These are phyloP conservation scores for Hericium coralloides DNA, from an alignment of 768 basidiomycete species.

Conservation along the genomic window DNA sequence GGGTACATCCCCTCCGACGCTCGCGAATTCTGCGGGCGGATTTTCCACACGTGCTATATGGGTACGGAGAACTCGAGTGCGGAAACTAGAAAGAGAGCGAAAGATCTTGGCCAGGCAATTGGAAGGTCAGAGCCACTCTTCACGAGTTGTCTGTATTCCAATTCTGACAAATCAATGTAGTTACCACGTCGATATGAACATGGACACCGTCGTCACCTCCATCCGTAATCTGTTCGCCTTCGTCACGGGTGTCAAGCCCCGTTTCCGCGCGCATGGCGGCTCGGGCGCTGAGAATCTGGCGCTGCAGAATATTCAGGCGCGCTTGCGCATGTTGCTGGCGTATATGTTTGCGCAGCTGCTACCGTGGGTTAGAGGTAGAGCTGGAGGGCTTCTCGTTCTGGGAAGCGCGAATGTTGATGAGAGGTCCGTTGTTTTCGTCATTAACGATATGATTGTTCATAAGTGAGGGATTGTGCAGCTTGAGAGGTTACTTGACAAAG, in stretches of 20 bases:
- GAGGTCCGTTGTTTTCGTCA: slow-evolving; percentile 39
- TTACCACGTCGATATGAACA: slow-evolving; percentile 92
- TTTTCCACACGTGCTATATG: slow-evolving; percentile 99
- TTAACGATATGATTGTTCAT: not conserved
- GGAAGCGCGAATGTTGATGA: slow-evolving; percentile 99
- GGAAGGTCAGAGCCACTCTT: slow-evolving; percentile 53
- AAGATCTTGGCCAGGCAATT: slow-evolving; percentile 78
- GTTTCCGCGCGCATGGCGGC: slow-evolving; percentile 85
- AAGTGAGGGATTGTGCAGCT: slow-evolving; percentile 32
- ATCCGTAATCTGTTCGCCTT: slow-evolving; percentile 75
- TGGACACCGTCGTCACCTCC: slow-evolving; percentile 86
- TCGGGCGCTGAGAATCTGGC: slow-evolving; percentile 86
- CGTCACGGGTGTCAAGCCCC: slow-evolving; percentile 66
- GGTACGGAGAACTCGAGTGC: slow-evolving; percentile 91
- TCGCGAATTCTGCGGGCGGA: slow-evolving; percentile 72
- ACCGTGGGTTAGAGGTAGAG: slow-evolving; percentile 81
- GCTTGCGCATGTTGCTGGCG: slow-evolving; percentile 88
- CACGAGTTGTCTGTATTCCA: not conserved
- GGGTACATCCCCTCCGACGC: slow-evolving; percentile 81
- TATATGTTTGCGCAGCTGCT: slow-evolving; percentile 94
- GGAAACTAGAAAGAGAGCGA: slow-evolving; percentile 83
- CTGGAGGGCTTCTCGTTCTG: slow-evolving; percentile 86
- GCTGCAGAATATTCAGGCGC: slow-evolving; percentile 95
- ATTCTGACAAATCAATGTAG: slow-evolving; percentile 30
- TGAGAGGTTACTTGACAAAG: slow-evolving; percentile 95